Evolutionary conservation across 2,329 filamentous ascomycete species (phyloP), one percentile per base, ranked within the genome.

Genomic region (Trichoderma endophyticum): DNA sequence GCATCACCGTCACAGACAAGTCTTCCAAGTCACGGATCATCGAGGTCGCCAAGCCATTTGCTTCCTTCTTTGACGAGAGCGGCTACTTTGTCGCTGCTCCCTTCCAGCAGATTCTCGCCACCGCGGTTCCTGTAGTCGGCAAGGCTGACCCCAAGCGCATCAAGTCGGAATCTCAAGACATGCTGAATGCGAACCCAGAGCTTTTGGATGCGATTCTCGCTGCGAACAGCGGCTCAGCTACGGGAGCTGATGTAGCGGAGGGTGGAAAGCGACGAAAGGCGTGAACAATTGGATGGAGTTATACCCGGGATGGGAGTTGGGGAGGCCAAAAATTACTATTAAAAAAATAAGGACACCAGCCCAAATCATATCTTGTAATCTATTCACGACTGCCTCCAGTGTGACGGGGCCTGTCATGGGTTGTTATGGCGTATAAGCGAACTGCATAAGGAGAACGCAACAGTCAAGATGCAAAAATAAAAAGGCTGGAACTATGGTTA

Each of bases 71-170:
- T 77, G 92, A 97, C 80, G 84, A 83, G 70, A 84, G 86, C 54
- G 93, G 93, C 64, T 88, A 86, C 80, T 94, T 96, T 79, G 87
- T 94, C 60, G 87, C 89, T 9, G 84, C 88, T 75, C 93, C 93
- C 6, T 95, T 96, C 82, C 93, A 96, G 86, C 88, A 90, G 79
- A 89, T 93, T 83, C 84, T 96, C 62, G 92, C 92, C 12, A 87
- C 86, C n/a, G 86, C 87, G 54, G 85, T 95, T 4, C 88, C 90
- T 1, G 79, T 87, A 36, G 86, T 95, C 73, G 92, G 90, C 65
- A 86, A 85, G 75, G 86, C 86, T 36, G 93, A 95, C 77, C 87
- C 90, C 48, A 87, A 88, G 80, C 85, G 86, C 71, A 85, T 85
- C n/a, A 78, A 77, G 73, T 75, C 78, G 51, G 78, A 80, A 3